Conservation (phyloP, 2,329 filamentous ascomycete species). For the Ramularia endophylla region DNA sequence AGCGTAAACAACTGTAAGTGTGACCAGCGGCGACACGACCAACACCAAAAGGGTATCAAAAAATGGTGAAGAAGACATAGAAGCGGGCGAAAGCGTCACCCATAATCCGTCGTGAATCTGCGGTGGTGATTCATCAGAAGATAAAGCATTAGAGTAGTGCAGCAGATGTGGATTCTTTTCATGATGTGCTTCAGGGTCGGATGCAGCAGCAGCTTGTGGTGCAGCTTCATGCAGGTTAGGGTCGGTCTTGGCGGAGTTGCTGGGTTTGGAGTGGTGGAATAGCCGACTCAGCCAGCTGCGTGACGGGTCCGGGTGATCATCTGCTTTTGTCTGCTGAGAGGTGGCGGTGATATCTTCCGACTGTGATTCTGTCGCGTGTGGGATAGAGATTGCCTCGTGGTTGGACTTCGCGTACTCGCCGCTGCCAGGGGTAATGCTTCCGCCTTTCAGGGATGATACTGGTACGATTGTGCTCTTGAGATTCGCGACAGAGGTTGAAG, state of each 20-base stretch:
- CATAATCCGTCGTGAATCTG: constrained; percentile 68
- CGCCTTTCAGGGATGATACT: constrained; percentile 43
- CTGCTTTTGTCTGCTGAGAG: constrained; percentile 12
- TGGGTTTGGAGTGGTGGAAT: constrained; percentile 13
- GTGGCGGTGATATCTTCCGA: constrained; percentile 9
- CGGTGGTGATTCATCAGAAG: constrained; percentile 9
- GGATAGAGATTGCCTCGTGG: constrained; percentile 22
- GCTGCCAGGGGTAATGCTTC: constrained; percentile 65
- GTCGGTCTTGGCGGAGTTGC: constrained; percentile 8
- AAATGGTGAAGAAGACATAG: constrained; percentile 81
- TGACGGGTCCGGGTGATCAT: constrained; percentile 12
- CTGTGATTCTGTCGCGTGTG: constrained; percentile 9
- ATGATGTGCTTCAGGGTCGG: constrained; percentile 9
- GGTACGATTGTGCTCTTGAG: constrained; percentile 26
- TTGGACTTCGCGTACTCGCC: constrained; percentile 57
- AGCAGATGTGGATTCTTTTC: constrained; percentile 1
- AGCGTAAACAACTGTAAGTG: constrained; percentile 86
- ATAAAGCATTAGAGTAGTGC: background rate
- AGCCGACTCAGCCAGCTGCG: constrained; percentile 25
- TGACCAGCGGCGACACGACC: constrained; percentile 90
- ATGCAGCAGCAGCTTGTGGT: constrained; percentile 6
- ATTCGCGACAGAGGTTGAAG: constrained; percentile 11
- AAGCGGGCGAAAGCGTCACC: constrained; percentile 93
- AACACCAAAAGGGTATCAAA: constrained; percentile 94
- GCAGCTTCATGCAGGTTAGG: constrained; percentile 5